A percentile compares a stretch with the other conserved stretches of the same genome.
phyloP scores from a whole-genome alignment of 2,329 filamentous ascomycete genomes.

The Sporothrix curviconia region DNA sequence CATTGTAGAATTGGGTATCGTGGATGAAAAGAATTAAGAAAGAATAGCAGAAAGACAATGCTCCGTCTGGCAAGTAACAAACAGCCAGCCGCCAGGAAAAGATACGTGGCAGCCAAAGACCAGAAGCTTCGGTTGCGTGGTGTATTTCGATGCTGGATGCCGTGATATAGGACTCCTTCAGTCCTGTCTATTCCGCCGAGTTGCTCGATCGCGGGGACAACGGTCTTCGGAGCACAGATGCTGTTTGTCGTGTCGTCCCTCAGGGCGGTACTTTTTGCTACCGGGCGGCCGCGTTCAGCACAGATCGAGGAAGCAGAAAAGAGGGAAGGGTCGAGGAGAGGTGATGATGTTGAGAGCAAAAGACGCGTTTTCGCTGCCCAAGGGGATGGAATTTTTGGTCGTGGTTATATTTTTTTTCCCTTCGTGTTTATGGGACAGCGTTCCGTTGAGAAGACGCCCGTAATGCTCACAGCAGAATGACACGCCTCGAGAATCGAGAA shows the following conservation, averaged over 20 bases:
- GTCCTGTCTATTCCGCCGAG: no score
- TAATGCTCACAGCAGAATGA: background rate
- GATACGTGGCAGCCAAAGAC: background rate
- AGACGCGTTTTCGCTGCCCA: background rate
- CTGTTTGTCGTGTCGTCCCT: background rate
- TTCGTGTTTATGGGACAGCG: background rate
- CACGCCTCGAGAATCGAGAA: background rate
- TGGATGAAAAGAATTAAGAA: background rate
- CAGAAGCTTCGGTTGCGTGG: background rate
- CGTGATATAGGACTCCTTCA: no score
- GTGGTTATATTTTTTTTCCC: background rate
- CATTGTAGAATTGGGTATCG: background rate
- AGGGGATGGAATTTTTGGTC: background rate
- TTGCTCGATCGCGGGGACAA: no score
- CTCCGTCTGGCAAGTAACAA: background rate
- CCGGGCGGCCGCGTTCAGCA: background rate
- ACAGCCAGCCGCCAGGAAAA: background rate
- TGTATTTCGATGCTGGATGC: constrained; percentile 2
- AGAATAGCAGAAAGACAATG: constrained; percentile 7
- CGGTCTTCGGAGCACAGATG: no score
- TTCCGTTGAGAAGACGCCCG: background rate
- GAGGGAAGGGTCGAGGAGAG: background rate
- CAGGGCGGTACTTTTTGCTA: background rate
- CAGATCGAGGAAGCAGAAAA: background rate
- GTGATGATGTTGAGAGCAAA: background rate